phyloP scores from a whole-genome alignment of 345 rosid species.

The Eucalyptus microcorys region DNA sequence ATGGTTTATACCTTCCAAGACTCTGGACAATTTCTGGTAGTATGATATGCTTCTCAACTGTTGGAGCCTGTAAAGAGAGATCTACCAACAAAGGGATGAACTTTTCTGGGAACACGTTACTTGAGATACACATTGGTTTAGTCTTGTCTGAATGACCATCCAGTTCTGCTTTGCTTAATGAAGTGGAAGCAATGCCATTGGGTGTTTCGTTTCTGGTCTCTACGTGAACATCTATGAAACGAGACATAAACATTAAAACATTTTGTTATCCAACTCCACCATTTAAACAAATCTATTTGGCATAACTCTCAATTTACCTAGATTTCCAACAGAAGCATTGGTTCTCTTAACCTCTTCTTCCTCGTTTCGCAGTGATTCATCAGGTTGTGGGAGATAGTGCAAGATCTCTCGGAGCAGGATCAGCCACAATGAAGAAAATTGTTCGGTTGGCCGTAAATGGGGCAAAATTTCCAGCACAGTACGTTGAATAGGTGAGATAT shows the following conservation, averaged over 20 bases:
- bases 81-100: conserved; percentile 67
- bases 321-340: conserved; percentile 9
- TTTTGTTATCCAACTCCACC: not conserved
- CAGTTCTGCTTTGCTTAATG: conserved; percentile 17
- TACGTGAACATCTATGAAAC: conserved; percentile 11
- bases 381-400: conserved; percentile 59
- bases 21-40: conserved; percentile 71
- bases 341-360: conserved; percentile 28
- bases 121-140: conserved; percentile 19
- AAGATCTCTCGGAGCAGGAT: conserved; percentile 50
- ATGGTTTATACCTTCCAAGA: conserved; percentile 60
- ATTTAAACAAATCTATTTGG: not conserved
- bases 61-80: conserved; percentile 57
- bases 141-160: conserved; percentile 6
- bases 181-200: conserved; percentile 25
- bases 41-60: conserved; percentile 50
- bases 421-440: conserved; percentile 84
- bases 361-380: conserved; percentile 23
- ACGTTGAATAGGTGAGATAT: conserved; percentile 65
- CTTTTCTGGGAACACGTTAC: conserved; percentile 64
- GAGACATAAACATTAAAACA: not conserved
- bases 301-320: conserved; percentile 12
- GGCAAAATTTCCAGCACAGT: conserved; percentile 71
- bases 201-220: conserved; percentile 9
- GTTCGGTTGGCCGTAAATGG: conserved; percentile 53